Base-by-base conservation (phyloP, 176 grass and related monocot species). In the Thinopyrum elongatum region DNA sequence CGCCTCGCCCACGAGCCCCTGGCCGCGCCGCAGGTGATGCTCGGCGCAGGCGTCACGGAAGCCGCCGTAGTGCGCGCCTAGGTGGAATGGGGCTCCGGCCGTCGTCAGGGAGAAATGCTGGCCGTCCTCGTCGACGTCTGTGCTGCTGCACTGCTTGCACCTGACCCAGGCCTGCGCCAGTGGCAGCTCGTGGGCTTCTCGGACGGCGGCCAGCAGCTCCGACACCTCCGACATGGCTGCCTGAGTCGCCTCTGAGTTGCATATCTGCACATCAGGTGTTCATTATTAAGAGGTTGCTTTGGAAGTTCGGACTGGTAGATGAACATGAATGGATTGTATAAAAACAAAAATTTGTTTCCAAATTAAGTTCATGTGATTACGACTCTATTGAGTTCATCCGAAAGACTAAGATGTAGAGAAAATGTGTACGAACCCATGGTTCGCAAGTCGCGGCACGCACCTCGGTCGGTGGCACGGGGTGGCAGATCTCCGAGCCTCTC, bases 31-130 rank as follows among this genome's bases (percentile, higher is more conserved):
- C 65, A 95, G 91, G 87, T 98, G 95, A 70, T 98, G 95, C 74
- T 98, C 95, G 8, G 86, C 69, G 85, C 91, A 98, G 51, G 88
- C 95, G 11, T 95, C 95, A 15, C 83, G 89, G 70, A 98, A 98
- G 33, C 87, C 87, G 10, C 81, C 69, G 34, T 70, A 51, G 41
- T 74, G 44, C 15, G 3, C 42, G 77, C 87, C 59, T 13, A 98
- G 73, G 29, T 86, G 47, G 72, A 93, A 95, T n/a, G 91, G 89
- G 47, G 86, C 65, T 29, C 89, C 90, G 38, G 82, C 87, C 1
- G 88, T 84, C 19, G 93, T 93, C 88, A 98, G 91, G 27, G 86
- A 60, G 38, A 74, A 90, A 58, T 87, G 46, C 25, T 29, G 55
- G 55, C 0, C 7, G 12, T 33, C 47, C 23, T 16, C 84, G 15